Conservation (phyloP, 371 early-diverging fungal species). For the Rhizopus microsporus region DNA sequence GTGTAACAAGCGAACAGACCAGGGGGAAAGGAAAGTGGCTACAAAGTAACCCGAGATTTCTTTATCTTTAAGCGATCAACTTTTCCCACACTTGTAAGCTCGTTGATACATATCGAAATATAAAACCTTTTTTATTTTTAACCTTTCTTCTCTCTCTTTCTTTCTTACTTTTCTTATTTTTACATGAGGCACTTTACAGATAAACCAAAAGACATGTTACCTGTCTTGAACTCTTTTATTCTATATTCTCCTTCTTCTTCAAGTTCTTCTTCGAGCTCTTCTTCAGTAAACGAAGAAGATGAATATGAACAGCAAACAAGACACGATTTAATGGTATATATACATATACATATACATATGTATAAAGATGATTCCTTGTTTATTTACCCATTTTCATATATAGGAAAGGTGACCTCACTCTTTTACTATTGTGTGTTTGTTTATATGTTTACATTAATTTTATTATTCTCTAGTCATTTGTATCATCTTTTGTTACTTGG, state of each 20-base stretch:
- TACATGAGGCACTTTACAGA: neutral
- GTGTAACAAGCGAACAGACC: constrained; percentile 5
- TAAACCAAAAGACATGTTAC: neutral
- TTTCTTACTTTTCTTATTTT: neutral
- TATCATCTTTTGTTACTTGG: constrained; percentile 62
- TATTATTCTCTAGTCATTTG: neutral
- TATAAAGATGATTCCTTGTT: too few species aligned
- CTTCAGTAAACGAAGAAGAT: too few species aligned
- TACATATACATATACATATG: too few species aligned
- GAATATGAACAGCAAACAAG: too few species aligned
- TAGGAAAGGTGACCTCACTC: neutral
- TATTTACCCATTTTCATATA: neutral
- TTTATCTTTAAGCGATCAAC: neutral
- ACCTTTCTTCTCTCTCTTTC: neutral
- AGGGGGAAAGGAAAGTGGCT: neutral
- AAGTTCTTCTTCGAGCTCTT: too few species aligned
- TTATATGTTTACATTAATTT: too few species aligned
- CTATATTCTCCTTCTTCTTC: too few species aligned
- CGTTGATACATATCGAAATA: neutral
- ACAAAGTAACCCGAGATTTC: neutral
- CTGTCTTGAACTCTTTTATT: too few species aligned
- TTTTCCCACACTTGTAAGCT: constrained; percentile 1
- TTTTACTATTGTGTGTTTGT: neutral
- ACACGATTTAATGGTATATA: too few species aligned
- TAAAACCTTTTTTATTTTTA: neutral